Conservation (phyloP, 768 basidiomycete genomes). For the Lactarius evosmus region DNA sequence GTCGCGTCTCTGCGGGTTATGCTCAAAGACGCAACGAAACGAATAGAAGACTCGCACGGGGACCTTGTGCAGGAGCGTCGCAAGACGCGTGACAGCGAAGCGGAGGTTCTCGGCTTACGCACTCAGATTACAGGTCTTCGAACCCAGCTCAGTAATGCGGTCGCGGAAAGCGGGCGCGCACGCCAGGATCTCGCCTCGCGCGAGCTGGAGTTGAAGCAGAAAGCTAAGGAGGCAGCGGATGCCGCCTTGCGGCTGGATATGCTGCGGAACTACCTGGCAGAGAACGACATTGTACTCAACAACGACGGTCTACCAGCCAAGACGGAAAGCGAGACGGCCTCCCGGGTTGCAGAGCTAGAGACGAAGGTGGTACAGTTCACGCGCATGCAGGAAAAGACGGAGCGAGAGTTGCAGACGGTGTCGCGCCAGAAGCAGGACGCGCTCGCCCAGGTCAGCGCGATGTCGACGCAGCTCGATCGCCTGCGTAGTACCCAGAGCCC, state of each 20-base stretch:
- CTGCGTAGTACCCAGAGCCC: constrained; percentile 59
- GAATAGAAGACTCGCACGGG: constrained; percentile 63
- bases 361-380: constrained; percentile 68
- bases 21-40: constrained; percentile 72
- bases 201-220: constrained; percentile 63
- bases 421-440: constrained; percentile 68
- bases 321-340: constrained; percentile 37
- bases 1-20: constrained; percentile 69
- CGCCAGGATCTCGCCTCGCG: constrained; percentile 66
- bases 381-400: constrained; percentile 67
- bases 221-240: constrained; percentile 62
- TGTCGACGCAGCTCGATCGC: constrained; percentile 66
- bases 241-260: constrained; percentile 69
- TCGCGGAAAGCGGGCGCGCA: constrained; percentile 64
- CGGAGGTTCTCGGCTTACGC: constrained; percentile 59
- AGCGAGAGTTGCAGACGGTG: constrained; percentile 68
- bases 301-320: constrained; percentile 62
- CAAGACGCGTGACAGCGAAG: constrained; percentile 59
- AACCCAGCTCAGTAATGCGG: constrained; percentile 62
- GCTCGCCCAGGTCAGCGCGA: constrained; percentile 61
- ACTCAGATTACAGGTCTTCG: constrained; percentile 75
- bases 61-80: constrained; percentile 67
- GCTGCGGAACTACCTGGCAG: constrained; percentile 82
- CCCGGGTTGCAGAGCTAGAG: constrained; percentile 72
- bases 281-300: constrained; percentile 78